phyloP scores from a whole-genome alignment of 1,284 basidiomycete genomes.

The Fomitopsis pinicola region DNA sequence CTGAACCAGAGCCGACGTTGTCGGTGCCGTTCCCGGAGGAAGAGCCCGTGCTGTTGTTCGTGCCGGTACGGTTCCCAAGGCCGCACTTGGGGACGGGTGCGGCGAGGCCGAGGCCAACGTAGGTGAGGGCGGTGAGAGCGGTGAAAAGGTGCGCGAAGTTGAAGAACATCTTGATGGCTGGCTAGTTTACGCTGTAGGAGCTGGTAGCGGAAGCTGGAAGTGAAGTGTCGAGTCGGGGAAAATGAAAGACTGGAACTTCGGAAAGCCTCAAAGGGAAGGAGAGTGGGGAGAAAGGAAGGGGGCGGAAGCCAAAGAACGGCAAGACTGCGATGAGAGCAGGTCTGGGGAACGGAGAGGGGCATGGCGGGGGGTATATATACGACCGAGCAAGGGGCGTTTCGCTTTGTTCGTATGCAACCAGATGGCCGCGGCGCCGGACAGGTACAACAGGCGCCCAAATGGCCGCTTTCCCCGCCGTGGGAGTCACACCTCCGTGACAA shows the following conservation, averaged over 20 bases:
- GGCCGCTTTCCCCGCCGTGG: not conserved
- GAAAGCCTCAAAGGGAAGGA: constrained; percentile 4
- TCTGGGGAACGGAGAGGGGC: constrained; percentile 4
- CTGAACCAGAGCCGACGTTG: constrained; percentile 12
- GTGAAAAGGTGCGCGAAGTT: constrained; percentile 4
- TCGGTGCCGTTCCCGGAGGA: constrained; percentile 14
- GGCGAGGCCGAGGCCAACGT: constrained; percentile 6
- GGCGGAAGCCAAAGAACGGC: constrained; percentile 5
- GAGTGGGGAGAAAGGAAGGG: not conserved
- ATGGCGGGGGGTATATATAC: constrained; percentile 1
- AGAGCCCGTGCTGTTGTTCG: constrained; percentile 5
- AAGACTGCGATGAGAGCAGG: constrained; percentile 8
- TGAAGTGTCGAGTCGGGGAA: not conserved
- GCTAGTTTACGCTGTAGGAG: not conserved
- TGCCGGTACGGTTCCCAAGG: not conserved
- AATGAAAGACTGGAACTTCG: not conserved
- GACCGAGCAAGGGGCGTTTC: not conserved
- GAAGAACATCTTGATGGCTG: constrained; percentile 3
- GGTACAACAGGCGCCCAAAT: not conserved
- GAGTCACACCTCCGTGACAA: not conserved
- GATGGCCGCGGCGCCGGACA: not conserved
- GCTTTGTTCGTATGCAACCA: not conserved
- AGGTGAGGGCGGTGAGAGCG: constrained; percentile 6
- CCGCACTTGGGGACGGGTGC: constrained; percentile 7
- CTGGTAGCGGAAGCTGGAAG: no score